Conservation (phyloP, 2,329 filamentous ascomycete genomes). For the Bipolaris oryzae region DNA sequence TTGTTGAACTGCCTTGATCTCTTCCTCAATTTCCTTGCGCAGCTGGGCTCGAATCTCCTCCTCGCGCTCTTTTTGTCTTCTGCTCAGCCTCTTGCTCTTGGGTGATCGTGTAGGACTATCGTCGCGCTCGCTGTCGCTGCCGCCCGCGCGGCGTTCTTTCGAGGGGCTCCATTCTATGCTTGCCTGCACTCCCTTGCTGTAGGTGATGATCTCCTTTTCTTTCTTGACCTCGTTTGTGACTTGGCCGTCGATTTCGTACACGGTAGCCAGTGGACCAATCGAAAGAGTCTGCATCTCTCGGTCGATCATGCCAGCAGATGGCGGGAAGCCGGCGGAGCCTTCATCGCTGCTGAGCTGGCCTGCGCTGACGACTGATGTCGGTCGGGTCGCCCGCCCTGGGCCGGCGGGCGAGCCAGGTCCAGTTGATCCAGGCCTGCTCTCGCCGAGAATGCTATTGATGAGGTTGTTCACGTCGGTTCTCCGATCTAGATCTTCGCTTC, state of each 20-base stretch:
- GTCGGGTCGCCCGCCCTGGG: conserved; percentile 67
- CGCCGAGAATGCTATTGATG: conserved; percentile 82
- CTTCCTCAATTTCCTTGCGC: conserved; percentile 88
- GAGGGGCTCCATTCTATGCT: conserved; percentile 71
- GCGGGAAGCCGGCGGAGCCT: conserved; percentile 35
- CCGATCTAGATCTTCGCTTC: conserved; percentile 69
- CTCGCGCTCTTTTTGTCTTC: conserved; percentile 79
- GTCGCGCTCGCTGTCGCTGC: conserved; percentile 63
- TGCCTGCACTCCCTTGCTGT: conserved; percentile 96
- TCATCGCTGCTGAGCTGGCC: conserved; percentile 77
- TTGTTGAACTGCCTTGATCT: conserved; percentile 72
- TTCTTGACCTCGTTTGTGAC: conserved; percentile 73
- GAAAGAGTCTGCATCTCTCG: conserved; percentile 70
- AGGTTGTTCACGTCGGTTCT: conserved; percentile 73
- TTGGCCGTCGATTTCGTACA: conserved; percentile 80
- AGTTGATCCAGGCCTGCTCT: conserved; percentile 73
- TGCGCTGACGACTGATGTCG: conserved; percentile 83
- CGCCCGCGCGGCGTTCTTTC: conserved; percentile 59
- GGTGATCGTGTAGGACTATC: conserved; percentile 63
- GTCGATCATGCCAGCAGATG: conserved; percentile 41
- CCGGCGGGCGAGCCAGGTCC: conserved; percentile 59
- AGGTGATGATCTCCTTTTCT: conserved; percentile 79
- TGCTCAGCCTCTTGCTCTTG: conserved; percentile 74
- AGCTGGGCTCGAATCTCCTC: conserved; percentile 88
- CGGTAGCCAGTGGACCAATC: conserved; percentile 73